Base-by-base conservation (phyloP, 2,329 filamentous ascomycete species). In the Fusarium sp. region DNA sequence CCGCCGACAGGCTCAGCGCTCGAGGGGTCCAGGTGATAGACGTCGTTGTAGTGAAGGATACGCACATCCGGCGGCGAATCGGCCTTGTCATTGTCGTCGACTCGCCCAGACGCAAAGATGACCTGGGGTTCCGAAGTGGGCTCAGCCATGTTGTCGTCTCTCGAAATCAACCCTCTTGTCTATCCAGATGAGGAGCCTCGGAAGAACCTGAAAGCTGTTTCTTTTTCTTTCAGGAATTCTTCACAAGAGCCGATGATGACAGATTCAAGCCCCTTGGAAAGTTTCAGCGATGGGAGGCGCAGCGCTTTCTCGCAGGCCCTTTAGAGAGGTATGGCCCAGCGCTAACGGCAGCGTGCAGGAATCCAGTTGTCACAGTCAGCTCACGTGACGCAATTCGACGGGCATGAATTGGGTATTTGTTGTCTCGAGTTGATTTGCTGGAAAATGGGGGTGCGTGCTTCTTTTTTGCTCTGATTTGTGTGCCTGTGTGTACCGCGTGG, bases 31-130 rank as follows among this genome's bases (percentile, higher is more conserved):
- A 97, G 88, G 75, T 97, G 95, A 80, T 97, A 97, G 65, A 97
- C 94, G 81, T 98, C 94, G 80, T 97, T 97, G 85, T 92, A 97
- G 82, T 97, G 95, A 34, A 97, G 79, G 59, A 97, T 81, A n/a
- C 94, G 90, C 53, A 97, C 82, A 78, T 94, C 92, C 46, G 94
- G 92, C 13, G 59, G 62, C 34, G 73, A 71, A 41, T 66, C 72
- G 36, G 63, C 37, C 34, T 65, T 41, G 39, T 62, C 70, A 31
- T 59, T 63, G 27, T 57, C 59, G 41, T 62, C 63, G 41, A 73
- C 72, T 47, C 74, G 62, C 10, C 73, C 73, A 31, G 74, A 76
- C 28, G 74, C 71, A 53, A 62, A 76, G 23, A 67, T 76, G 56
- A 74, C 71, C 60, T 71, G 77, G 37, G 78, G 76, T 53, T 72